Base-by-base conservation (phyloP, 2,329 filamentous ascomycete genomes). In the Chaetothyriales sp. region DNA sequence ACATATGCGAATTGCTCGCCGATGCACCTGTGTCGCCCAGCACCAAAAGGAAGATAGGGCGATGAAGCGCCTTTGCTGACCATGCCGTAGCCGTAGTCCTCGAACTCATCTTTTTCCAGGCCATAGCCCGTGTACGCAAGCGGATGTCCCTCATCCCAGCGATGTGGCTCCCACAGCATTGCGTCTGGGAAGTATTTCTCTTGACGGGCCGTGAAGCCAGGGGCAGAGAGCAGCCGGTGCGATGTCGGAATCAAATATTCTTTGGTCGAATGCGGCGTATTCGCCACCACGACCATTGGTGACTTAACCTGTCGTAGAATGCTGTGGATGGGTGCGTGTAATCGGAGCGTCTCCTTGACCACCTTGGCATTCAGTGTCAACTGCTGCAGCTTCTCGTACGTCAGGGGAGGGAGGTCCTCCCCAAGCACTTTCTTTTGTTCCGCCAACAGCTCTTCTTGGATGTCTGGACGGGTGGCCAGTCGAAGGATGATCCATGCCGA, bases 1-100 rank as follows among this genome's bases (percentile, higher is more conserved):
- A 94, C 77, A 66, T 94, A 94, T 60, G 90, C 90, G 67, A 95
- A 97, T 64, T 95, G 88, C 75, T 97, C 90, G 59, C 90, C 90
- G 64, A 97, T 95, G 70, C 90, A 97, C 59, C 90, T 78, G 70
- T 97, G 90, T 60, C 90, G 77, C 44, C 90, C 90, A 28, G 89
- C 90, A 53, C 90, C 90, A 65, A 97, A 97, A 1, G 90, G 90
- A 47, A 97, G 79, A 67, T 95, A 97, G 0, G 90, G 89, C 49
- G 86, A 94, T 54, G 80, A 81, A 13, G 87, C 83, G 51, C 90
- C 90, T 75, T 95, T 95, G 76, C 81, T 89, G 60, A 95, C 85
- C 48, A 94, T 74, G 56, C 90, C 90, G 68, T 94, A 95, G 33
- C 90, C 90, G 66, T 95, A 95, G 67, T 95, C 90, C 54, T 90